A percentile compares a stretch with the other conserved stretches of the same genome.
Conservation (phyloP, 148 eudicot genomes). For the Vaccinium corymbosum region DNA sequence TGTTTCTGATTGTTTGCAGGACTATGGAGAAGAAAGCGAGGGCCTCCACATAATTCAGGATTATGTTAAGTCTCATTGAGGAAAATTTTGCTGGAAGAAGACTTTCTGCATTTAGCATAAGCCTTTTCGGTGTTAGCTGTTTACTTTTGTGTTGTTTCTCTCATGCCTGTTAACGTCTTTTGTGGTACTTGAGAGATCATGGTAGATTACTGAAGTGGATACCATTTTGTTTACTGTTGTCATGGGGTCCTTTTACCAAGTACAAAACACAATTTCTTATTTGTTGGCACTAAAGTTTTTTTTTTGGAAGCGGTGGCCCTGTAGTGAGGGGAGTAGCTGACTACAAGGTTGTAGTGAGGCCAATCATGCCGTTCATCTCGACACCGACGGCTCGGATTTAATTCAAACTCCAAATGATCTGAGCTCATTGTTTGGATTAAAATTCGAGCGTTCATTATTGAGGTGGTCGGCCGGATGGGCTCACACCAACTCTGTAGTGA, state of each 20-base stretch:
- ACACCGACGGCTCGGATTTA: too few relatives aligned
- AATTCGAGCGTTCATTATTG: too few relatives aligned
- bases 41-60: conserved; percentile 29
- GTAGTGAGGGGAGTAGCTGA: too few relatives aligned
- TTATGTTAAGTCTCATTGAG: conserved; percentile 23
- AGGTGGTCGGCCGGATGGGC: too few relatives aligned
- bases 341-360: too few relatives aligned
- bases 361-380: too few relatives aligned
- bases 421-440: too few relatives aligned
- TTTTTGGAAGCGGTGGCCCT: too few relatives aligned
- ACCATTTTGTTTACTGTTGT: background rate
- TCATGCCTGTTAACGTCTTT: background rate
- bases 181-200: background rate
- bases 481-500: too few relatives aligned
- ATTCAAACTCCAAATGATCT: too few relatives aligned
- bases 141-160: background rate
- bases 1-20: conserved; percentile 16
- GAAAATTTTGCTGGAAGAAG: background rate
- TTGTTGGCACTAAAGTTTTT: too few relatives aligned
- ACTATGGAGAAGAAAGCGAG: conserved; percentile 29
- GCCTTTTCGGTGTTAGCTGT: background rate
- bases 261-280: too few relatives aligned
- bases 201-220: background rate
- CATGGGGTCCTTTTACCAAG: background rate
- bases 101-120: background rate